Percentiles rank a stretch among this genome's conserved stretches.
These are phyloP conservation scores for Oryza rufipogon DNA, from an alignment of 176 grass and related monocot species.

Conservation along the genomic window DNA sequence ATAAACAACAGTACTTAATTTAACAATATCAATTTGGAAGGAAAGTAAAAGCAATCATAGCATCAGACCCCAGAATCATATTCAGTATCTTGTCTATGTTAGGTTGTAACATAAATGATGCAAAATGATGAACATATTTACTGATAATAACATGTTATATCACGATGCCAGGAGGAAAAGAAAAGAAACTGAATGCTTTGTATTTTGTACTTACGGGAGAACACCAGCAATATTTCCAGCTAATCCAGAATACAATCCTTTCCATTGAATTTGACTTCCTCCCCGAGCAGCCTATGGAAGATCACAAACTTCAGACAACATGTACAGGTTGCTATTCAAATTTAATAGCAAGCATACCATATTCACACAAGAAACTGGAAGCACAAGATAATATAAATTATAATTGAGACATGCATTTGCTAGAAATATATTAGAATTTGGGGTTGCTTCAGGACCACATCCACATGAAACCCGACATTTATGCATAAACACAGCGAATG, in stretches of 20 bases:
- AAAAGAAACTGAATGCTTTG: neutral
- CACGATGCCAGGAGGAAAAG: neutral
- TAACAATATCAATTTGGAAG: neutral
- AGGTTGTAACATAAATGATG: neutral
- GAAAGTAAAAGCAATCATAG: neutral
- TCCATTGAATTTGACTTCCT: slow-evolving; percentile 82
- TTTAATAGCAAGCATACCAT: neutral
- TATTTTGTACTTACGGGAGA: slow-evolving; percentile 69
- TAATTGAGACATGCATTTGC: neutral
- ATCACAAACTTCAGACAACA: neutral
- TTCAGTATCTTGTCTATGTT: neutral
- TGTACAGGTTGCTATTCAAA: neutral
- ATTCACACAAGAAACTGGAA: neutral
- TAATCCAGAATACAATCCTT: slow-evolving; percentile 86
- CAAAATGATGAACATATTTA: neutral
- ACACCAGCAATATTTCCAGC: slow-evolving; percentile 84
- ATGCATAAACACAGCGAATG: neutral
- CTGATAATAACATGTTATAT: neutral
- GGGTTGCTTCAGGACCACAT: neutral
- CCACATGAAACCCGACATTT: neutral
- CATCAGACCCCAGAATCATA: neutral
- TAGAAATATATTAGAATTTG: neutral
- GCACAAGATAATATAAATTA: neutral
- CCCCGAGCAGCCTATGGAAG: slow-evolving; percentile 61
- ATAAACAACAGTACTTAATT: neutral